Base-by-base conservation (phyloP, 345 rosid species). In the Diplotaxis tenuifolia region DNA sequence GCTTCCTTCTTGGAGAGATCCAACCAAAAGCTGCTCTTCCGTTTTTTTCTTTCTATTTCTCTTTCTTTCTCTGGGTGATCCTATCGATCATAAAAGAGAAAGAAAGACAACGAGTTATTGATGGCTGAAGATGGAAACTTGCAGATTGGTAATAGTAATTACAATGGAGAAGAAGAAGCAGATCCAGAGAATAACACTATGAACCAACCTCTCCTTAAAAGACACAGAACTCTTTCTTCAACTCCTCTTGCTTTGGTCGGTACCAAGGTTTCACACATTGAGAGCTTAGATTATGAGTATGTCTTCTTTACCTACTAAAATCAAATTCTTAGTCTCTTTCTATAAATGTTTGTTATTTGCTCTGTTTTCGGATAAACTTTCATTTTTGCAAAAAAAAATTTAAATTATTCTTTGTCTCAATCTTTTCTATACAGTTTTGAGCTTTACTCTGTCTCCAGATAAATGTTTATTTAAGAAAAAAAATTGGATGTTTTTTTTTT, bases 261-360 rank as follows among this genome's bases (percentile, higher is more conserved):
- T 71, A 82, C 92, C 61, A 91, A 91, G 73, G 96, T 91, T 54
- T 88, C 98, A 18, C 83, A 88, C 60, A 85, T 93, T 5, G 97
- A 93, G 79, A 93, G 96, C 85, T 82, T 91, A 82, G 93, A 93
- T 67, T 91, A 93, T 49, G 97, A 91, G 98, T 93, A 83, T 82
- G 72, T 77, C 62, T 52, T 67, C 16, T 23, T 38, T 56, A 15
- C 15, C 49, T 58, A 38, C 28, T n/a, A 5, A 31, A 15, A 21
- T 16, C 31, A 21, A 2, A 40, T 3, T 58, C 21, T 70, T n/a
- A 58, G 2, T 67, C 10, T 28, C 16, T 57, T 56, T 27, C 11
- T 58, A 21, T 18, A 28, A 28, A 22, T 3, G 3, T 32, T 31
- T 23, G 4, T 45, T 23, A 3, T 66, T 66, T 45, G 31, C 45